phyloP scores from a whole-genome alignment of 2,329 filamentous ascomycete species.

The Chrysoporthe cubensis region DNA sequence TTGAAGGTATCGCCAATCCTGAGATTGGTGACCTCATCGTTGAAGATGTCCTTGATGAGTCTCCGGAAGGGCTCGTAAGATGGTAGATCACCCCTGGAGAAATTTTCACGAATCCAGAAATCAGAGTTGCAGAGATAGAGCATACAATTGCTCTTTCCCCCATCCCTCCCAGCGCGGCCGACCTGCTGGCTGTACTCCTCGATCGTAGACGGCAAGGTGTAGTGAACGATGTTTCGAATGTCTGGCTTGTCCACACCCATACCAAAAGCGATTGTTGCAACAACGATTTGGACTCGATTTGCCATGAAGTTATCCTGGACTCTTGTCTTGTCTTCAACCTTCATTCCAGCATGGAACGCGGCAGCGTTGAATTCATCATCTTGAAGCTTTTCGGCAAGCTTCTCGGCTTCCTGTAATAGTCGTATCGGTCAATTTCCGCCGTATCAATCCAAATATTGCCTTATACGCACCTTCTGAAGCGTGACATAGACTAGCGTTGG shows the following conservation, averaged over 20 bases:
- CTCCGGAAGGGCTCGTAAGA: constrained; percentile 51
- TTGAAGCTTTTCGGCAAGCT: constrained; percentile 44
- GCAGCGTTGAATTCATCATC: constrained; percentile 45
- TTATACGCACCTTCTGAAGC: constrained; percentile 47
- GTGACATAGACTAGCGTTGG: constrained; percentile 66
- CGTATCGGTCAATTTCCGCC: neutral
- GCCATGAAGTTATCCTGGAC: constrained; percentile 58
- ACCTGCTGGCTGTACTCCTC: constrained; percentile 64
- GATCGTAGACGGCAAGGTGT: constrained; percentile 53
- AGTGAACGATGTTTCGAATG: constrained; percentile 60
- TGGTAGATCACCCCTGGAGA: constrained; percentile 63
- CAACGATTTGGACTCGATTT: constrained; percentile 48
- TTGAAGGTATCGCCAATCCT: constrained; percentile 50
- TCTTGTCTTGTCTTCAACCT: constrained; percentile 46
- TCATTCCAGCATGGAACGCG: constrained; percentile 57
- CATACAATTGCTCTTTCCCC: constrained; percentile 57
- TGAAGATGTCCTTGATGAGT: constrained; percentile 57
- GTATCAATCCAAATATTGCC: too few species aligned
- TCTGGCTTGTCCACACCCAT: constrained; percentile 63
- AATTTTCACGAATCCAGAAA: constrained; percentile 61
- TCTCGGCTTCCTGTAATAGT: constrained; percentile 46
- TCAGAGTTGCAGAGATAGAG: constrained; percentile 62
- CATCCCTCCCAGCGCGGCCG: constrained; percentile 59
- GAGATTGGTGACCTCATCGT: constrained; percentile 36
- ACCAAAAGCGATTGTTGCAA: constrained; percentile 62